Conservation (phyloP, 441 rosid genomes). For the Syzygium syzygioides region DNA sequence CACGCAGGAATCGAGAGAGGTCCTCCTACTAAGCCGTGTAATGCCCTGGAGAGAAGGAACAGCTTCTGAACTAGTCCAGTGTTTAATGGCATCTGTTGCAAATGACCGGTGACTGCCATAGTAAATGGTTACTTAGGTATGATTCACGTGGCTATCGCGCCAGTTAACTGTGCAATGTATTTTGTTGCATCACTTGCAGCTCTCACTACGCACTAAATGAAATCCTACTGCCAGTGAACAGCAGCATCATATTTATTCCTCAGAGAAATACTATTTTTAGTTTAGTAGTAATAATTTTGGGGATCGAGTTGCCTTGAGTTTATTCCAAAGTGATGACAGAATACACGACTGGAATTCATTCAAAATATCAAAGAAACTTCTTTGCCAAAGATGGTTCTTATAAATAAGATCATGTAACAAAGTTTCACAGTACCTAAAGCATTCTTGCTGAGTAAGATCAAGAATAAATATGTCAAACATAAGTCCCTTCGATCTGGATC, state of each 20-base stretch:
- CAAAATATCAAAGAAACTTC: too few species aligned
- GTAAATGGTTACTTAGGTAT: background rate
- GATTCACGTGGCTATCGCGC: background rate
- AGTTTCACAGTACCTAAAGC: background rate
- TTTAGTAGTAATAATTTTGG: background rate
- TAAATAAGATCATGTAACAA: background rate
- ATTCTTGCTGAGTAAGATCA: background rate
- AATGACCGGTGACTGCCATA: background rate
- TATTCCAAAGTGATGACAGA: background rate
- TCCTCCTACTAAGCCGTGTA: background rate
- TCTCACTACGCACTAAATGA: background rate
- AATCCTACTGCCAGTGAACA: background rate
- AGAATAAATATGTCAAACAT: background rate
- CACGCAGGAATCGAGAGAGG: background rate
- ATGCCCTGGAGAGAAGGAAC: background rate
- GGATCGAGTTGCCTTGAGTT: background rate
- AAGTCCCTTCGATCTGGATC: background rate
- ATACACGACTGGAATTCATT: background rate
- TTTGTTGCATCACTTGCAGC: background rate
- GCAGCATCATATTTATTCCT: background rate
- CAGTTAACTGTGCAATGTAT: background rate
- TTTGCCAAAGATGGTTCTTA: background rate
- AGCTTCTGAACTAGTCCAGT: background rate
- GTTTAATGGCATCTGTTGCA: background rate
- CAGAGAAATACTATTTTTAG: background rate